A percentile compares a stretch with the other conserved stretches of the same genome.
phyloP scores from a whole-genome alignment of 208 protist genomes.

The Leishmania lainsoni region DNA sequence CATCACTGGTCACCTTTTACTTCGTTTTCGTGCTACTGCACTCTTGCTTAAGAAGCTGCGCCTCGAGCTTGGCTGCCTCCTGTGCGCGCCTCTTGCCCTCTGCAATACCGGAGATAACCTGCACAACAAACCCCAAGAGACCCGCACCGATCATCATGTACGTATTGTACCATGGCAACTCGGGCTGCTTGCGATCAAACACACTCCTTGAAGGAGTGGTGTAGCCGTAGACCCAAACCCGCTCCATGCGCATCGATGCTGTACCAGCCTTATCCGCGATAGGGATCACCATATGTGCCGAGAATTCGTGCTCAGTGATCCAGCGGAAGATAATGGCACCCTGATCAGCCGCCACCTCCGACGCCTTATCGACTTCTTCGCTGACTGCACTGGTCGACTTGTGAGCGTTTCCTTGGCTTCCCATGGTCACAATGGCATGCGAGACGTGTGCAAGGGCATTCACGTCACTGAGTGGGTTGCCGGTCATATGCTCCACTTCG shows the following conservation, averaged over 20 bases:
- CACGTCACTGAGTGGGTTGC: slow-evolving; percentile 44
- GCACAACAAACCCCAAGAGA: slow-evolving; percentile 43
- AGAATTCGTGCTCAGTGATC: slow-evolving; percentile 77
- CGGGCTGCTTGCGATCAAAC: slow-evolving; percentile 28
- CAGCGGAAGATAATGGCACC: slow-evolving; percentile 53
- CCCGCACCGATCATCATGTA: slow-evolving; percentile 35
- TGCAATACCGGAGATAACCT: slow-evolving; percentile 41
- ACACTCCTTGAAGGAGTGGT: slow-evolving; percentile 36
- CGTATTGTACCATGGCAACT: slow-evolving; percentile 33
- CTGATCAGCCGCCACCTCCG: background rate
- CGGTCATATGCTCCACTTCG: slow-evolving; percentile 23
- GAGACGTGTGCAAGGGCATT: slow-evolving; percentile 34
- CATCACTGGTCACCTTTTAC: slow-evolving; percentile 5
- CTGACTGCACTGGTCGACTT: background rate
- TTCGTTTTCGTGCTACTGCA: slow-evolving; percentile 20
- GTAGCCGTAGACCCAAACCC: slow-evolving; percentile 78
- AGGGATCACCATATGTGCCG: slow-evolving; percentile 34
- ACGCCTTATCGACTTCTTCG: background rate
- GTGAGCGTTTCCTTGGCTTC: background rate
- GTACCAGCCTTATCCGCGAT: background rate
- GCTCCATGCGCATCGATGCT: slow-evolving; percentile 24
- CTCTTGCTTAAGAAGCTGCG: slow-evolving; percentile 12
- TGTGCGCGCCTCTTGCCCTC: slow-evolving; percentile 42
- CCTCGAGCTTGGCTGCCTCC: slow-evolving; percentile 35
- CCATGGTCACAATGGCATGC: slow-evolving; percentile 11